A percentile compares a stretch with the other conserved stretches of the same genome.
phyloP scores from a whole-genome alignment of 495 filamentous ascomycete species.

The Hyaloscypha hepaticicola region DNA sequence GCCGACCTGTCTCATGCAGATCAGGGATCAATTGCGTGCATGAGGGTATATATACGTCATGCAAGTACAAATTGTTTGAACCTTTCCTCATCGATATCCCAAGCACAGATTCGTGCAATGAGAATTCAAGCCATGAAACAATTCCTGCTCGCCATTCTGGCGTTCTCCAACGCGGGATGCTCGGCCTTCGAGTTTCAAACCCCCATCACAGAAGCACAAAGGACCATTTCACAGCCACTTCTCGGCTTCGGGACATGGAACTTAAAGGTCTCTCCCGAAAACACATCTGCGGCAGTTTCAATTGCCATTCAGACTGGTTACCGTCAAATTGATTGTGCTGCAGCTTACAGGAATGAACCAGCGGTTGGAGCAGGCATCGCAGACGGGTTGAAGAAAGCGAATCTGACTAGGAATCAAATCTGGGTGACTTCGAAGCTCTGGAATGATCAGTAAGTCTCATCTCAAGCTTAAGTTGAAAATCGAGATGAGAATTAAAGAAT shows the following conservation, averaged over 20 bases:
- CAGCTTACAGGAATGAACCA: constrained; percentile 57
- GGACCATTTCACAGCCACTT: not conserved
- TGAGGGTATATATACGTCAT: too few relatives aligned
- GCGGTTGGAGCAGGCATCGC: constrained; percentile 60
- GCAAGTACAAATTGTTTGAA: too few relatives aligned
- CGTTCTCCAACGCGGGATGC: too few relatives aligned
- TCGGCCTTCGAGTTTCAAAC: too few relatives aligned
- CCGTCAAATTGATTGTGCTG: constrained; percentile 56
- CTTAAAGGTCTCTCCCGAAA: not conserved
- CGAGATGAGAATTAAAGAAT: not conserved
- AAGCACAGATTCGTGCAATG: too few relatives aligned
- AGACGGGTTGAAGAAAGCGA: constrained; percentile 41
- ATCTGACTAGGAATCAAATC: constrained; percentile 66
- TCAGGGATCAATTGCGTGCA: too few relatives aligned
- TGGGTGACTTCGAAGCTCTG: constrained; percentile 83
- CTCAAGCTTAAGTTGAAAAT: not conserved
- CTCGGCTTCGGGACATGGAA: constrained; percentile 7
- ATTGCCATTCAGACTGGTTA: constrained; percentile 47
- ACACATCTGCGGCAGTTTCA: not conserved
- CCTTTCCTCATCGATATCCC: too few relatives aligned
- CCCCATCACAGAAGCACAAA: too few relatives aligned
- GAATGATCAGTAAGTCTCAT: constrained; percentile 40
- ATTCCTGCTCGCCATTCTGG: too few relatives aligned
- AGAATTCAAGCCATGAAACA: too few relatives aligned
- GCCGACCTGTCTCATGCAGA: too few relatives aligned